phyloP scores from a whole-genome alignment of 2,329 filamentous ascomycete genomes.

The Cladorrhinum sp. region DNA sequence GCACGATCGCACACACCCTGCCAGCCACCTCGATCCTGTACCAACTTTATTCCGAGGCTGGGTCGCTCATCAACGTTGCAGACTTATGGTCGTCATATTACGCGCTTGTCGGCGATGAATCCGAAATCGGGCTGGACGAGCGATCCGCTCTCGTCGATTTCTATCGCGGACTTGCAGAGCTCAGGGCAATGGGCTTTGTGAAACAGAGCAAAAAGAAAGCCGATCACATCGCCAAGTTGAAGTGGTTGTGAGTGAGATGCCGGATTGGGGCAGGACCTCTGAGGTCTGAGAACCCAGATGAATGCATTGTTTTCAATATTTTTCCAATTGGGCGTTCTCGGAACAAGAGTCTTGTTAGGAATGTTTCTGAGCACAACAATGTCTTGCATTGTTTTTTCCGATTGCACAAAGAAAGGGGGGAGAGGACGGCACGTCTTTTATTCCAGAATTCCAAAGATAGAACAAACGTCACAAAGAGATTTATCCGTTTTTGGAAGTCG shows the following conservation, averaged over 20 bases:
- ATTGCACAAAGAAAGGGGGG: constrained; percentile 7
- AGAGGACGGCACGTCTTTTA: not conserved
- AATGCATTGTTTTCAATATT: constrained; percentile 20
- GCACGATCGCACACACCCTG: constrained; percentile 56
- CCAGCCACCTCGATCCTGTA: constrained; percentile 73
- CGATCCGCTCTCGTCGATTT: constrained; percentile 69
- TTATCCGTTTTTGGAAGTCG: constrained; percentile 11
- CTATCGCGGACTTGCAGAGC: constrained; percentile 79
- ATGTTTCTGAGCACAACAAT: constrained; percentile 16
- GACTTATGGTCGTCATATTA: constrained; percentile 78
- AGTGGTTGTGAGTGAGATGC: constrained; percentile 57
- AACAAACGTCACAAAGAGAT: constrained; percentile 6
- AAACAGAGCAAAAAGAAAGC: constrained; percentile 88
- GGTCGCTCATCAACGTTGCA: constrained; percentile 71
- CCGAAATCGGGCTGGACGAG: constrained; percentile 46
- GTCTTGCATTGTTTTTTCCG: constrained; percentile 15
- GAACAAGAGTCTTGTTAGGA: constrained; percentile 9
- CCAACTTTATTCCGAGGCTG: constrained; percentile 74
- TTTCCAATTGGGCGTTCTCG: constrained; percentile 7
- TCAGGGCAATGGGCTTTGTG: constrained; percentile 81
- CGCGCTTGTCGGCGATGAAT: constrained; percentile 53
- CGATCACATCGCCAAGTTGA: constrained; percentile 89
- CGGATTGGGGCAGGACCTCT: constrained; percentile 4
- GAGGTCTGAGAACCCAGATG: not conserved
- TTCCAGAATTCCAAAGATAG: constrained; percentile 21